Evolutionary conservation across 2,329 filamentous ascomycete species (phyloP), one percentile per base, ranked within the genome.

Genomic region (Aspergillus sp.): DNA sequence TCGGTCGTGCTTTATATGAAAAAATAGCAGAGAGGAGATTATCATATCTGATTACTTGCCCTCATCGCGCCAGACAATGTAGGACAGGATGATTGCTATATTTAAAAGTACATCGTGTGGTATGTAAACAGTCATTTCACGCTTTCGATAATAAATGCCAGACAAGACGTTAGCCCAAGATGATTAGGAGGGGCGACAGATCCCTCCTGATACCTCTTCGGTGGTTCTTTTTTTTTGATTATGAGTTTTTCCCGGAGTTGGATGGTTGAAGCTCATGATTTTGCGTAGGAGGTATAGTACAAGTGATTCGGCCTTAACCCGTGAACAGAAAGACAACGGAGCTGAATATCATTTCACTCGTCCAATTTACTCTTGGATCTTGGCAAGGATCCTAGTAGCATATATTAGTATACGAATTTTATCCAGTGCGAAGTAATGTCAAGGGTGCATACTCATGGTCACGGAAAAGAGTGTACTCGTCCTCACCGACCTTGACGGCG

Each of bases 401-500:
- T 21, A 21, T 21, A 3, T 21, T 21, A 21, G 21, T 21, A 21
- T 21, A 21, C n/a, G n/a, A n/a, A n/a, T n/a, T n/a, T n/a, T n/a
- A n/a, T n/a, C n/a, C n/a, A n/a, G n/a, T n/a, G n/a, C n/a, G n/a
- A 21, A 21, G 21, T 21, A 21, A 3, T 21, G 21, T 21, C 21
- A 41, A 48, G 27, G 27, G 11, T 10, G 90, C 93, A 82, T 88
- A 98, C 94, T 99, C 95, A 83, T 92, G 90, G 81, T 99, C 95
- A 74, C 95, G 87, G 90, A 96, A 99, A 67, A 99, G 88, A 66
- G 90, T 88, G 84, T 87, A 98, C 83, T 99, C 95, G 70, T 98
- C 92, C 72, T 99, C 94, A 70, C 94, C 95, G 70, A 98, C 91
- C 87, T 98, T 98, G 79, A 99, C 88, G 66, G 94, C 90, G 75